Evolutionary conservation across 116 monocot genomes (phyloP), one percentile per base, ranked within the genome.

Genomic region (Dioscorea cayenensis): DNA sequence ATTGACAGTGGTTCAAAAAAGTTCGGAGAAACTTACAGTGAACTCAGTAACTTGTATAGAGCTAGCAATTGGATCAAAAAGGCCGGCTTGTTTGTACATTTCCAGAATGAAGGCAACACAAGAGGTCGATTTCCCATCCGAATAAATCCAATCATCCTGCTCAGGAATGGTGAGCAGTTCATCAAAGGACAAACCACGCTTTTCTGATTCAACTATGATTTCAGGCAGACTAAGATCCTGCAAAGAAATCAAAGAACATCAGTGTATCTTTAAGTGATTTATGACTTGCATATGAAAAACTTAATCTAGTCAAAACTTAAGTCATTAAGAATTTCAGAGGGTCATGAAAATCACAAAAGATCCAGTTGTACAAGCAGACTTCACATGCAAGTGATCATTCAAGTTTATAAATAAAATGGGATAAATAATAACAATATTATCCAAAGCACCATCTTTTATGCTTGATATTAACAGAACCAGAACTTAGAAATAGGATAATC

Each of bases 71-170:
- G 87, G 83, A 64, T 78, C 81, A 49, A 91, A 91, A 38, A 91
- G 82, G 3, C 91, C 91, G 28, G 91, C 85, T 2, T 70, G 80
- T 80, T 91, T 91, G 81, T 91, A 91, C 85, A 91, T 81, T 65
- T 80, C 81, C 60, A 91, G 80, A 38, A 91, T 77, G 77, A 81
- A 91, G 27, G 75, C 82, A 12, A 87, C 83, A 70, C 91, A 91
- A 59, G 91, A 91, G 29, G 83, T 73, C 21, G 91, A 91, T 63
- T 76, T 78, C 11, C 91, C 91, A 65, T 91, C 91, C 0, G 68
- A n/a, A 76, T 91, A 91, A 32, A 77, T 66, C 91, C 91, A 91
- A 48, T 83, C 76, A 76, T 91, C 91, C 66, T 83, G 72, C 52
- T 91, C 91, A 25, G 91, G 91, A 22, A 87, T 70, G 38, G 85